Base-by-base conservation (phyloP, 148 eudicot genomes). In the Rhododendron kiyosumense region DNA sequence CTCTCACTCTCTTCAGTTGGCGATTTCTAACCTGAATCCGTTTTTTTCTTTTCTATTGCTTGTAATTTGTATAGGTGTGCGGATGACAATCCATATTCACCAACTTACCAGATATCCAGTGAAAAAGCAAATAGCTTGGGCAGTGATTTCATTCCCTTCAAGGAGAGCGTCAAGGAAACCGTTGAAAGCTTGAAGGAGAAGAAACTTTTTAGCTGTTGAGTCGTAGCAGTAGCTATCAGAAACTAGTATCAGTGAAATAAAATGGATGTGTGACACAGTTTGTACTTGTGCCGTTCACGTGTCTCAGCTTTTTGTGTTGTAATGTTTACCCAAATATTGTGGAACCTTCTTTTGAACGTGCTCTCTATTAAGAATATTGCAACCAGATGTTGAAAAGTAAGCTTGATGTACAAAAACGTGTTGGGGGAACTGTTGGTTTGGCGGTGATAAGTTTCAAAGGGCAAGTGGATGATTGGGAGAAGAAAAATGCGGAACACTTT, bases 91-190 rank as follows among this genome's bases (percentile, higher is more conserved):
- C 67, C 77, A 22, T 78, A 24, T 28, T 45, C 3, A 32, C 82
- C 84, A 12, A 82, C 79, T 15, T 90, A 83, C 74, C 85, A 83
- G 13, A 87, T 88, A 2, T 89, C 89, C 2, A 89, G 38, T 61
- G 90, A 81, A 69, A 90, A 71, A 36, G 88, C 90, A 45, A 36
- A 83, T 78, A 65, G 86, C 59, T 78, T 90, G n/a, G 91, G 38
- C 38, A 36, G 6, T 57, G 78, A 73, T 34, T 88, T 45, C 74
- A 87, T 52, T 67, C 59, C 92, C 24, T 76, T 88, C 43, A 87
- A 85, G 78, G 83, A 69, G 52, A 88, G 83, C 79, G 65, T 88
- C 28, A 86, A 85, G 76, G 92, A 90, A 65, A 88, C 89, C 32
- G 61, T 86, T 28, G 86, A 88, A 49, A 82, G 83, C 88, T 83